Conservation (phyloP, 306 rosid species). For the Morella rubra region DNA sequence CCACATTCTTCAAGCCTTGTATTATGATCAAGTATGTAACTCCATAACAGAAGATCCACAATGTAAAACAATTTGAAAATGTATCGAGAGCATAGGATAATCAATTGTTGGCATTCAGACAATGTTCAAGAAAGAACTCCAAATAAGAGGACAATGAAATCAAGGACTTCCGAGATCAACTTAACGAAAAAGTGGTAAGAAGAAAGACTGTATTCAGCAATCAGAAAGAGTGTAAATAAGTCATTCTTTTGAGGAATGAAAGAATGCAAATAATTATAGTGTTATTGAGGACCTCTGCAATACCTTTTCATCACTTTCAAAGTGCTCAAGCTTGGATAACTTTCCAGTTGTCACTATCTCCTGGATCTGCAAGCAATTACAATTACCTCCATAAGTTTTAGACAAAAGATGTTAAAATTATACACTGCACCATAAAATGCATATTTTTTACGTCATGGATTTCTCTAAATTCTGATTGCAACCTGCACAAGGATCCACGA, state of each 20-base stretch:
- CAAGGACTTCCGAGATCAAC: background rate
- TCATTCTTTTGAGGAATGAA: background rate
- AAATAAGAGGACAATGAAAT: background rate
- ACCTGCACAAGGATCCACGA: background rate
- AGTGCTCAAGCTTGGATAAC: constrained; percentile 84
- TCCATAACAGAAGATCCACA: background rate
- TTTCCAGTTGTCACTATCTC: constrained; percentile 89
- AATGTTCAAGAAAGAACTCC: background rate
- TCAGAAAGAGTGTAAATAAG: background rate
- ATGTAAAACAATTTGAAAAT: background rate
- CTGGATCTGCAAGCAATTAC: constrained; percentile 67
- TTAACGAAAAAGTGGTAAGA: background rate
- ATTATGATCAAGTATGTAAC: background rate
- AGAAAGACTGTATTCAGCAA: background rate
- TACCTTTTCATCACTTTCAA: constrained; percentile 92
- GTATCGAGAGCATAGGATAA: background rate
- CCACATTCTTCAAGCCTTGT: background rate
- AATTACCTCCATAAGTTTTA: constrained; percentile 25
- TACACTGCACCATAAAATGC: constrained; percentile 8
- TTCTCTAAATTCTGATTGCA: background rate
- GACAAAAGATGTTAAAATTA: constrained; percentile 5
- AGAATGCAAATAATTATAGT: background rate
- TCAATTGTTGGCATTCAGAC: background rate
- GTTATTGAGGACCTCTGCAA: constrained; percentile 24
- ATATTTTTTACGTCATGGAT: background rate